Conservation (phyloP, 345 rosid species). For the Orychophragmus violaceus region DNA sequence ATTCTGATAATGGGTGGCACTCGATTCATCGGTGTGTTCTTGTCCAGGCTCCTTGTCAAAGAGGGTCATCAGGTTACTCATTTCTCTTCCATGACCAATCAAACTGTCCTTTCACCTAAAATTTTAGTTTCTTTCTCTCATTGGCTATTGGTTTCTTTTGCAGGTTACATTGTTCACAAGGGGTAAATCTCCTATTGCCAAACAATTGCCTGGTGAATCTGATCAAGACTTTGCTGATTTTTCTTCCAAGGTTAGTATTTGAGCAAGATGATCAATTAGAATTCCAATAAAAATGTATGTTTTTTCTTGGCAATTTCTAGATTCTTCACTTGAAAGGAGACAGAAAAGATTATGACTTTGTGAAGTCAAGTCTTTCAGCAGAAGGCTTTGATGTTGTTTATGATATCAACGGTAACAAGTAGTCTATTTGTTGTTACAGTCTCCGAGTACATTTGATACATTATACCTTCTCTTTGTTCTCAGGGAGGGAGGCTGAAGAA, state of each 20-base stretch:
- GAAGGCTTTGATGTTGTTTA: conserved; percentile 89
- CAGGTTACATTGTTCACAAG: conserved; percentile 94
- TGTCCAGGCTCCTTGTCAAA: conserved; percentile 86
- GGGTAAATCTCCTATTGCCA: conserved; percentile 86
- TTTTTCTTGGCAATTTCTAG: background rate
- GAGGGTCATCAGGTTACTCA: conserved; percentile 90
- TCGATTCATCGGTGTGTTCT: conserved; percentile 78
- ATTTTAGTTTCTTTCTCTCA: background rate
- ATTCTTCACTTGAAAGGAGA: conserved; percentile 45
- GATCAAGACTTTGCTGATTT: conserved; percentile 77
- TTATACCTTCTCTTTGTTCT: conserved; percentile 14
- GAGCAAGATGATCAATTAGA: background rate
- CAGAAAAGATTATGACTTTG: conserved; percentile 82
- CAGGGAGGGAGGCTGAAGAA: conserved; percentile 90
- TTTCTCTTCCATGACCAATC: background rate
- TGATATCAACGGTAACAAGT: conserved; percentile 70
- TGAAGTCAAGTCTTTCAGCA: conserved; percentile 86
- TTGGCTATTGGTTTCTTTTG: conserved; percentile 13
- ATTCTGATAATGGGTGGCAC: conserved; percentile 98
- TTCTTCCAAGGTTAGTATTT: conserved; percentile 80
- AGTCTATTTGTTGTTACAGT: background rate
- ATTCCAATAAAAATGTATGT: too few relatives aligned
- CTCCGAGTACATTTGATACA: background rate
- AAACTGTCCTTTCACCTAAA: background rate
- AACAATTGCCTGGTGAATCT: conserved; percentile 84